Percentiles rank a stretch among this genome's conserved stretches.
phyloP scores from a whole-genome alignment of 139 green algal genomes.

The Raphidocelis subcapitata region DNA sequence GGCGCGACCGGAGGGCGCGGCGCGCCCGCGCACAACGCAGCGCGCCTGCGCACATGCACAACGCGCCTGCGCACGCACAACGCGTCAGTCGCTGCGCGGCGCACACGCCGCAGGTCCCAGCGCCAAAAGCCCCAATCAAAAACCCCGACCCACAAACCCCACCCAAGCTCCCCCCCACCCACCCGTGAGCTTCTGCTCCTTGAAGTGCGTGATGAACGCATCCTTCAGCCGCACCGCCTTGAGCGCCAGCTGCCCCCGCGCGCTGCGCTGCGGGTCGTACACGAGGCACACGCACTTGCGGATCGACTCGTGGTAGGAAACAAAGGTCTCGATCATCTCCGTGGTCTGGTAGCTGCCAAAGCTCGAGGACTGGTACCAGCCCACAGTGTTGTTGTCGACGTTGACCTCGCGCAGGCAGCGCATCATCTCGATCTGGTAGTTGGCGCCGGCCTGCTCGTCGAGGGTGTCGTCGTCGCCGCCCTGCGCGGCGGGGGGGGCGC shows the following conservation, averaged over 20 bases:
- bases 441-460: slow-evolving; percentile 59
- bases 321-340: slow-evolving; percentile 98
- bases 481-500: no score
- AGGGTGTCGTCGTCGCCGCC: no score
- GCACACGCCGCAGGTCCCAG: not conserved
- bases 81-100: not conserved
- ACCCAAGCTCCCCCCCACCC: not conserved
- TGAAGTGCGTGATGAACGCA: slow-evolving; percentile 89
- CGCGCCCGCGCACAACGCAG: not conserved
- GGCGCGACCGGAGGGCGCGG: not conserved
- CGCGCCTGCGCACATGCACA: not conserved
- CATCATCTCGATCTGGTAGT: slow-evolving; percentile 99
- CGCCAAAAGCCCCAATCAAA: no score
- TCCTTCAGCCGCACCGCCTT: slow-evolving; percentile 90
- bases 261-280: slow-evolving; percentile 80
- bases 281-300: slow-evolving; percentile 95
- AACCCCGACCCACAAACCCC: no score
- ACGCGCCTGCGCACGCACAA: not conserved
- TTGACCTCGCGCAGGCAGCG: slow-evolving; percentile 96
- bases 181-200: slow-evolving; percentile 52
- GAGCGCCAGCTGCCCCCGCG: slow-evolving; percentile 56
- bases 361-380: slow-evolving; percentile 92
- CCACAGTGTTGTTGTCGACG: slow-evolving; percentile 99
- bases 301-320: slow-evolving; percentile 98
- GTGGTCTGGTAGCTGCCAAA: slow-evolving; percentile 85